phyloP scores from a whole-genome alignment of 2,329 filamentous ascomycete species.

The Xylaria hypoxylon region DNA sequence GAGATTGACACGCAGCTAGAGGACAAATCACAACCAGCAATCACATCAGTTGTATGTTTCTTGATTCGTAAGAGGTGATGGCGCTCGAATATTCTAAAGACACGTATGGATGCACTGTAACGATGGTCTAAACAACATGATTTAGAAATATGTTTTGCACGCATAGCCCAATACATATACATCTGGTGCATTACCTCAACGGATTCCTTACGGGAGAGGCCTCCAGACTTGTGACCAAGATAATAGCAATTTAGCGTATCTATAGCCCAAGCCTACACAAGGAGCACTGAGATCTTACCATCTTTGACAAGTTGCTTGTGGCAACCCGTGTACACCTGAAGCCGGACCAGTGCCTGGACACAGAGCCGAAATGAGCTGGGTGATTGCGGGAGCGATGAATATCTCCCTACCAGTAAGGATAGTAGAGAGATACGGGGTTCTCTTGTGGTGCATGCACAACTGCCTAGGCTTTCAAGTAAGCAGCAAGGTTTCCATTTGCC shows the following conservation, averaged over 20 bases:
- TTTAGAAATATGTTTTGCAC: conserved; percentile 6
- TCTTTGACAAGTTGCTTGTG: neutral
- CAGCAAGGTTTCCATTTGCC: conserved; percentile 10
- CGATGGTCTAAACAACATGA: neutral
- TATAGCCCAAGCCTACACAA: conserved; percentile 2
- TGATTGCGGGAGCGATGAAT: conserved; percentile 7
- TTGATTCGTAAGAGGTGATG: neutral
- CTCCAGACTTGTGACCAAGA: conserved; percentile 16
- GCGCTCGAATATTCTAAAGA: neutral
- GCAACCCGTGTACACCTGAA: conserved; percentile 15
- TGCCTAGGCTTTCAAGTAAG: neutral
- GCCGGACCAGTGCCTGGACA: conserved; percentile 17
- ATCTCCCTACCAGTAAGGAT: neutral
- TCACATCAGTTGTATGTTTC: neutral
- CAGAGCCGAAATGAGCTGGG: conserved; percentile 27
- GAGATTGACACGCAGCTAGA: neutral
- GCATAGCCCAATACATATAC: conserved; percentile 8
- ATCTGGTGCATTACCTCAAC: conserved; percentile 13
- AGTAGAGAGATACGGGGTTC: conserved; percentile 11
- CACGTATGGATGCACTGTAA: neutral
- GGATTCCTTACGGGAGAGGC: conserved; percentile 23
- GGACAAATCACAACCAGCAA: neutral
- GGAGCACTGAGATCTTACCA: conserved; percentile 4
- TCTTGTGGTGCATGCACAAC: neutral
- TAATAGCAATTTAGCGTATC: neutral